phyloP scores from a whole-genome alignment of 2,329 filamentous ascomycete species.

The Plectosphaerella cucumerina region DNA sequence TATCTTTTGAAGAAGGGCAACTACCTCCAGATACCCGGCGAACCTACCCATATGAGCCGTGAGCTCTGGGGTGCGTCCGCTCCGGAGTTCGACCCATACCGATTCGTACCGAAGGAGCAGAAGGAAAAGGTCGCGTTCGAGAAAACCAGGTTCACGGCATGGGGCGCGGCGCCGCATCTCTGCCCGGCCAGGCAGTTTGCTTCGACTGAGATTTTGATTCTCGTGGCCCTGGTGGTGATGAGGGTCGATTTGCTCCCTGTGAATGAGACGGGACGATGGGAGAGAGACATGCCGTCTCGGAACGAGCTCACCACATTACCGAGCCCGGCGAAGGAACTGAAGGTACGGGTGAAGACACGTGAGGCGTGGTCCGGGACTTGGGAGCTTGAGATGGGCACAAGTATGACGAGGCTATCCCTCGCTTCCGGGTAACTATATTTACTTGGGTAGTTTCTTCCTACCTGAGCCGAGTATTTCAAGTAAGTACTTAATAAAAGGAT shows the following conservation, averaged over 20 bases:
- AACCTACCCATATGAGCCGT: slow-evolving; percentile 15
- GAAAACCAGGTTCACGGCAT: slow-evolving; percentile 12
- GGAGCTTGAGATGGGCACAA: slow-evolving; percentile 18
- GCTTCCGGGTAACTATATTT: slow-evolving; percentile 13
- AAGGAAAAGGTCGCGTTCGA: neutral
- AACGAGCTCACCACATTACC: slow-evolving; percentile 4
- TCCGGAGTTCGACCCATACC: slow-evolving; percentile 15
- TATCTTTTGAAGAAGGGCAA: slow-evolving; percentile 31
- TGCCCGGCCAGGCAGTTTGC: slow-evolving; percentile 24
- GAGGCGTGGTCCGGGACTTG: slow-evolving; percentile 8
- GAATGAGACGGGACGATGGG: neutral
- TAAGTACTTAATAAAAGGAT: neutral
- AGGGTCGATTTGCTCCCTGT: slow-evolving; percentile 8
- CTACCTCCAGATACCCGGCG: slow-evolving; percentile 27
- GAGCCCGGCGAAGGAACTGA: slow-evolving; percentile 1
- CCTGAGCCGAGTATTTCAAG: neutral
- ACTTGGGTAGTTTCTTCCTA: no score
- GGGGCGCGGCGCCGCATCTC: slow-evolving; percentile 22
- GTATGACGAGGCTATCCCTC: slow-evolving; percentile 16
- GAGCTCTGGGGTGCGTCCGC: slow-evolving; percentile 23
- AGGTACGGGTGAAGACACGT: neutral
- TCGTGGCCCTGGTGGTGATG: slow-evolving; percentile 12
- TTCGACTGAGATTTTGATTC: slow-evolving; percentile 19
- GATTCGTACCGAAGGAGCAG: slow-evolving; percentile 10
- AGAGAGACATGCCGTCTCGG: slow-evolving; percentile 3